Conservation (phyloP, 2,329 filamentous ascomycete genomes). For the Scytalidium sp. region DNA sequence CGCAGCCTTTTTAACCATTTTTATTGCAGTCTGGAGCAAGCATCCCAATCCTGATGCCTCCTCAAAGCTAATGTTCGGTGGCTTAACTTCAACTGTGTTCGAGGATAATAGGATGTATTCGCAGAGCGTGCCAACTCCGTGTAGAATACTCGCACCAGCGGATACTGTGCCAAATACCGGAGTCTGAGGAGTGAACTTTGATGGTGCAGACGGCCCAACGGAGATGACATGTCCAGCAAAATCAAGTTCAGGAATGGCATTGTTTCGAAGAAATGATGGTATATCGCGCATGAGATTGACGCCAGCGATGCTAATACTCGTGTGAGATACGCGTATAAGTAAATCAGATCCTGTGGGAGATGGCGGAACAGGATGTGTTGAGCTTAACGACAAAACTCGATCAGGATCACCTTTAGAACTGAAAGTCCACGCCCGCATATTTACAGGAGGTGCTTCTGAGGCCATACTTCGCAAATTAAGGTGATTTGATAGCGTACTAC, state of each 20-base stretch:
- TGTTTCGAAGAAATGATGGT: not conserved
- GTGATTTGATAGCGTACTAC: too few relatives aligned
- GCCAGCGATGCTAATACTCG: not conserved
- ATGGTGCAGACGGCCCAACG: not conserved
- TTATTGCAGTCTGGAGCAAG: constrained; percentile 36
- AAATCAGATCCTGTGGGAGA: not conserved
- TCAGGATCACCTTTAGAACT: not conserved
- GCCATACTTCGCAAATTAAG: too few relatives aligned
- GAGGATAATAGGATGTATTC: constrained; percentile 36
- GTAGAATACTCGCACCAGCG: constrained; percentile 26
- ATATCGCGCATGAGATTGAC: not conserved
- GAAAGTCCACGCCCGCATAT: not conserved
- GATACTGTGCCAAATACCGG: constrained; percentile 37
- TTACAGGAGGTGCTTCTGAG: not conserved
- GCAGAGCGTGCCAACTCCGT: constrained; percentile 36
- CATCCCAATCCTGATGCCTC: constrained; percentile 37
- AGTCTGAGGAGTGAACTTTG: constrained; percentile 23
- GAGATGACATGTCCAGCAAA: not conserved
- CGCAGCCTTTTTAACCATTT: constrained; percentile 35
- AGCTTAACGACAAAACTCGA: not conserved
- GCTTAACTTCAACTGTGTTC: constrained; percentile 30
- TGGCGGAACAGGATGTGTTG: not conserved
- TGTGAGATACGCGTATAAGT: not conserved
- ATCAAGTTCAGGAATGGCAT: not conserved
- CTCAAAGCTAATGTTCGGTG: constrained; percentile 24